Percentiles rank a stretch among this genome's conserved stretches.
Evolutionary conservation across 2,329 filamentous ascomycete genomes (phyloP).

Genomic region (Fusarium lyarnte): DNA sequence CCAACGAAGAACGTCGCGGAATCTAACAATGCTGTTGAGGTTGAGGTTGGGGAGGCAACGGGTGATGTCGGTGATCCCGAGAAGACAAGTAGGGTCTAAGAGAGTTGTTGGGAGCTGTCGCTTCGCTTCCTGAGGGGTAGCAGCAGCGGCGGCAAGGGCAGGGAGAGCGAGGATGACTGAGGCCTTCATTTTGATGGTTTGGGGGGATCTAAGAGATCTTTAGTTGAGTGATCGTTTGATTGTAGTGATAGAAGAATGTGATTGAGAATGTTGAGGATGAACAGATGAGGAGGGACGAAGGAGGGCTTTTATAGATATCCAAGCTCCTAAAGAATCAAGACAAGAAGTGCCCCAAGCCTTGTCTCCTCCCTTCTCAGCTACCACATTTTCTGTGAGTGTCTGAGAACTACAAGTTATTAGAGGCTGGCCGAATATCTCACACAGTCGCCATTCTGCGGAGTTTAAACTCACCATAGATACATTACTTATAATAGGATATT

Average conservation of each 20-base stretch:
- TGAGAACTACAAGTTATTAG: too few relatives aligned
- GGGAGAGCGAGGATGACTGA: neutral
- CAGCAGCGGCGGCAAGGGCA: neutral
- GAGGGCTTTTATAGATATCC: conserved; percentile 12
- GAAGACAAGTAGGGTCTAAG: accelerated
- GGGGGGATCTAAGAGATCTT: neutral
- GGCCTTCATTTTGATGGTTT: neutral
- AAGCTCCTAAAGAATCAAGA: accelerated
- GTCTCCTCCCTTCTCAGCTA: accelerated
- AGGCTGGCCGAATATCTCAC: accelerated
- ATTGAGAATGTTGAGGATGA: conserved; percentile 1
- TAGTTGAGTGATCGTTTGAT: neutral
- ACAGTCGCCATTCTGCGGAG: accelerated
- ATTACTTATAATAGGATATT: accelerated
- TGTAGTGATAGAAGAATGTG: neutral
- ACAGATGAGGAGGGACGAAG: accelerated
- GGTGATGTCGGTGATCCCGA: accelerated
- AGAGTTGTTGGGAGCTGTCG: neutral
- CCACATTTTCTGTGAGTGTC: accelerated
- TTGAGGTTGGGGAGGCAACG: accelerated
- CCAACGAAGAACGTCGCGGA: accelerated
- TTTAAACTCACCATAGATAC: neutral
- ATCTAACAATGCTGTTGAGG: too few relatives aligned
- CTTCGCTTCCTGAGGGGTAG: neutral
- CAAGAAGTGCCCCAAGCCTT: accelerated